These are phyloP conservation scores for Globisporangium cystogenes DNA, from an alignment of 352 stramenopile species.

Conservation along the genomic window DNA sequence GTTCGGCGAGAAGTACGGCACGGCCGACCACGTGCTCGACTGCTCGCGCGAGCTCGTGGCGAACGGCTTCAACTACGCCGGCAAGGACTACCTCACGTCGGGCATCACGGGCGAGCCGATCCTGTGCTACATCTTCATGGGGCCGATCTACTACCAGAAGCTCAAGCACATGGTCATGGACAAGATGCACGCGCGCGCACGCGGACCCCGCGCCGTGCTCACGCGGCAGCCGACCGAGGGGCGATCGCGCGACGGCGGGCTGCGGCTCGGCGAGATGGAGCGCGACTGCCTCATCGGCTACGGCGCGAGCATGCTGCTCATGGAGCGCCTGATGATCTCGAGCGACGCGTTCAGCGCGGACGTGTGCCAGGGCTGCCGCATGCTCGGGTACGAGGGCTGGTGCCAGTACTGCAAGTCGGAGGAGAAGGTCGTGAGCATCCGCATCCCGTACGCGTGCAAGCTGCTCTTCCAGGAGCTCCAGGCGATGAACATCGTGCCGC, in stretches of 20 bases:
- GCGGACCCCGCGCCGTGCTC: slow-evolving; percentile 93
- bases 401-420: slow-evolving; percentile 98
- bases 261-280: slow-evolving; percentile 99
- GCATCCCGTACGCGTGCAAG: slow-evolving; percentile 99
- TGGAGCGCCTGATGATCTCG: slow-evolving; percentile 99
- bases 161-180: slow-evolving; percentile 99
- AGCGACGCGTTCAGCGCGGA: slow-evolving; percentile 98
- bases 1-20: slow-evolving; percentile 98
- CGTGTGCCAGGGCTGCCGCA: slow-evolving; percentile 96
- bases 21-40: slow-evolving; percentile 90
- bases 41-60: slow-evolving; percentile 93
- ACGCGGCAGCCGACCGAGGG: slow-evolving; percentile 99
- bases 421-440: slow-evolving; percentile 97
- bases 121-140: slow-evolving; percentile 99
- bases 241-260: slow-evolving; percentile 94
- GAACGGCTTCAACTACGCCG: slow-evolving; percentile 98
- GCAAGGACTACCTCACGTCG: slow-evolving; percentile 96
- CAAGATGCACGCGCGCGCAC: slow-evolving; percentile 98
- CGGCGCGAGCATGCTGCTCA: slow-evolving; percentile 98
- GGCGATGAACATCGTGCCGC: slow-evolving; percentile 99
- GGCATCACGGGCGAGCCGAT: slow-evolving; percentile 96
- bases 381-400: slow-evolving; percentile 97
- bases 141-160: slow-evolving; percentile 99
- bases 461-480: slow-evolving; percentile 98
- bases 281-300: slow-evolving; percentile 99